Evolutionary conservation across 139 green algal genomes (phyloP), one percentile per base, ranked within the genome.

Genomic region (Chlorella sp.): DNA sequence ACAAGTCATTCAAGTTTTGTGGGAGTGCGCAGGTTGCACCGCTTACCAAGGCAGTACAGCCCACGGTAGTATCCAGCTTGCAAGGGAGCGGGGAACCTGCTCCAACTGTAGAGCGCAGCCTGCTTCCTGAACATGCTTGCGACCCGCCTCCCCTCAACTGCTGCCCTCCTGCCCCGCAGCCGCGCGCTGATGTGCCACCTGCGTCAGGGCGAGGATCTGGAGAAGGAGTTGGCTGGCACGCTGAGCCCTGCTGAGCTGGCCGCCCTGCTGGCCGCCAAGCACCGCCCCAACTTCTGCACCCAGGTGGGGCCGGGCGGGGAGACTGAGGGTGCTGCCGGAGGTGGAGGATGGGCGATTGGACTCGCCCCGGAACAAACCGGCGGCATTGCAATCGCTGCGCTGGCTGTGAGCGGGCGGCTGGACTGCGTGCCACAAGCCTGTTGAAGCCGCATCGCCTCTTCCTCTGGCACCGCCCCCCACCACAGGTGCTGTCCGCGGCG

Each of bases 261-360:
- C 34, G 51, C 60, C 4, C 67, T 92, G 19, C 13, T 90, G 79
- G 26, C 56, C 5, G 64, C 89, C 17, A 22, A 76, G 0, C 89
- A 92, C 83, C 51, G 82, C 13, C 89, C 89, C 41, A 86, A 86
- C 81, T 86, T 73, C 40, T 48, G n/a, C 46, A 43, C 65, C 28
- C 81, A 86, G 72, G 81, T 85, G 76, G 2, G 46, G n/a, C n/a
- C n/a, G n/a, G n/a, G n/a, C n/a, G n/a, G n/a, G n/a, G n/a, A n/a
- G n/a, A n/a, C n/a, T n/a, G n/a, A n/a, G n/a, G n/a, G n/a, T n/a
- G n/a, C n/a, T n/a, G n/a, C n/a, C n/a, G n/a, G n/a, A n/a, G n/a
- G n/a, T n/a, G n/a, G n/a, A n/a, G n/a, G n/a, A n/a, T n/a, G n/a
- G n/a, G n/a, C n/a, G n/a, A n/a, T n/a, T n/a, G n/a, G n/a, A n/a